Evolutionary conservation across 306 rosid genomes (phyloP).

Genomic region (Cercis canadensis): DNA sequence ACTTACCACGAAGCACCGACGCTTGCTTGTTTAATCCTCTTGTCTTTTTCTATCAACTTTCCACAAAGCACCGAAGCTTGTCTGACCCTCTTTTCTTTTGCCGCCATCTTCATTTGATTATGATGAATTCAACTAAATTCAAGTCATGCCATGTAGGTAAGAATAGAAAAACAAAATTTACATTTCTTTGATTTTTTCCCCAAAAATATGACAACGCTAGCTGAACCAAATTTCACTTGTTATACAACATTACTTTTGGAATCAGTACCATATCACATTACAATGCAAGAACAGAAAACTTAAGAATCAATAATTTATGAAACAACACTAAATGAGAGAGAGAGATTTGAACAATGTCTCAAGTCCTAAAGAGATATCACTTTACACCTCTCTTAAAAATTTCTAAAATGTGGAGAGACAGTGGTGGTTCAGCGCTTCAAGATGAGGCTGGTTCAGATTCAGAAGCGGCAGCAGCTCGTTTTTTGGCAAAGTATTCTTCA

Average conservation of each 20-base stretch:
- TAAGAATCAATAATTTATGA: conserved; percentile 20
- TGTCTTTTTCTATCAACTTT: no score
- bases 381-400: conserved; percentile 36
- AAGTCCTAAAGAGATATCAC: conserved; percentile 33
- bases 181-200: neutral
- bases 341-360: conserved; percentile 26
- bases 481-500: conserved; percentile 92
- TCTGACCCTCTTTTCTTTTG: no score
- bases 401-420: neutral
- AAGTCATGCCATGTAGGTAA: neutral
- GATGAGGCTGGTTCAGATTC: conserved; percentile 51
- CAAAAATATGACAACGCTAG: conserved; percentile 22
- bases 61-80: no score
- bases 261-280: conserved; percentile 22
- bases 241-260: conserved; percentile 31
- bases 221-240: conserved; percentile 30
- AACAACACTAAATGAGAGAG: conserved; percentile 20
- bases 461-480: conserved; percentile 63
- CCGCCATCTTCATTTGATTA: no score
- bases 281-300: neutral
- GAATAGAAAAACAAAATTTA: conserved; percentile 22
- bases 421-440: conserved; percentile 34
- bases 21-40: no score
- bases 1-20: no score
- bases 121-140: no score